Percentiles rank a stretch among this genome's conserved stretches.
These are phyloP conservation scores for Cladosporium oxysporum DNA, from an alignment of 2,329 filamentous ascomycete species.

Conservation along the genomic window DNA sequence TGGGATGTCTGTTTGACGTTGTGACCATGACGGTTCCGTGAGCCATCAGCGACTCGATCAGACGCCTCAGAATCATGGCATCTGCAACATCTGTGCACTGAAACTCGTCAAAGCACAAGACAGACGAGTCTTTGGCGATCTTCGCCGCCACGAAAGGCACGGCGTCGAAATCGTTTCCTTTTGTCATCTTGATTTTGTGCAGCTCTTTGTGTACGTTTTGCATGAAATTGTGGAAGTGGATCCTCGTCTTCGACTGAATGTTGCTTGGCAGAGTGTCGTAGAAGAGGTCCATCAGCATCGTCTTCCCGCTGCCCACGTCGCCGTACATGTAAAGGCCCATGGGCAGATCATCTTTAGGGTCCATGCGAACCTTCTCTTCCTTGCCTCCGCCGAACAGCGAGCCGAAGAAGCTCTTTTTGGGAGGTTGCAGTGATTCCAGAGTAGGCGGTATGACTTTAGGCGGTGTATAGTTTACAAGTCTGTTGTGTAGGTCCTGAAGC, in stretches of 20 bases:
- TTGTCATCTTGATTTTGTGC: slow-evolving; percentile 84
- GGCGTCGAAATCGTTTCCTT: slow-evolving; percentile 86
- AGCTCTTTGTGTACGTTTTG: slow-evolving; percentile 91
- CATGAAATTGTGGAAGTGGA: slow-evolving; percentile 99
- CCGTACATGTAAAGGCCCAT: slow-evolving; percentile 93
- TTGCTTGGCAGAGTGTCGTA: slow-evolving; percentile 85
- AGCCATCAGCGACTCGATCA: slow-evolving; percentile 89
- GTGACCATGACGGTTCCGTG: slow-evolving; percentile 96
- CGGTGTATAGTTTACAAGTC: slow-evolving; percentile 71
- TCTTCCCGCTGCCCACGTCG: slow-evolving; percentile 96
- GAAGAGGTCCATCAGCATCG: slow-evolving; percentile 99
- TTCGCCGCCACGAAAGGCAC: slow-evolving; percentile 93
- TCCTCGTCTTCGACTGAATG: slow-evolving; percentile 81
- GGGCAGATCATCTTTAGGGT: slow-evolving; percentile 73
- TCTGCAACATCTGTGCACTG: slow-evolving; percentile 98
- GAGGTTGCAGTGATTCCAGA: slow-evolving; percentile 65
- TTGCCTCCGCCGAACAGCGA: slow-evolving; percentile 60
- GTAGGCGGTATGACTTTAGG: slow-evolving; percentile 75
- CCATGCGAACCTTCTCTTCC: slow-evolving; percentile 40
- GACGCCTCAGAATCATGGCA: slow-evolving; percentile 89
- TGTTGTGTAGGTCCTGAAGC: slow-evolving; percentile 85
- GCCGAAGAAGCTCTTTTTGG: slow-evolving; percentile 56
- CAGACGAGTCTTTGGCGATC: slow-evolving; percentile 79
- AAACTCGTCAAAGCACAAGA: slow-evolving; percentile 98
- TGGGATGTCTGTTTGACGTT: slow-evolving; percentile 93